Evolutionary conservation across 805 yeast species (phyloP), one percentile per base, ranked within the genome.

Genomic region (Metahyphopichia silvanorum): DNA sequence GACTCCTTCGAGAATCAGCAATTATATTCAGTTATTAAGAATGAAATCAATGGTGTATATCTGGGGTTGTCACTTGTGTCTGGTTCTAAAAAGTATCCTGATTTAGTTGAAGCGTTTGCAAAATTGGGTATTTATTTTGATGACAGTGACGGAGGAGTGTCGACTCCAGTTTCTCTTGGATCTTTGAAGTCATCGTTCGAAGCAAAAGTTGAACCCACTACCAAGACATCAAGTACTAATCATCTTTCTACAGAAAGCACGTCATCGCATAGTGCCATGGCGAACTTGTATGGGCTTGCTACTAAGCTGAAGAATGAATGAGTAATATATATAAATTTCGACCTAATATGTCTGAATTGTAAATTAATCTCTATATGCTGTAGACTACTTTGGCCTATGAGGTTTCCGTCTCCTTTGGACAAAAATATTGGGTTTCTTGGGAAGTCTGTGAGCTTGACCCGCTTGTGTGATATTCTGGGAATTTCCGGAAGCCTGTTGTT

Each of bases 41-140:
- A 57, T 21, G 65, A 59, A 31, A 38, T 44, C 6, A 34, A 37
- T 14, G 59, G 59, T 1, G 32, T 59, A 5, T 26, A 38, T 10
- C 9, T 31, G 2, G 56, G 44, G 4, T 29, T 40, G 12, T 25
- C 29, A 6, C 28, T 40, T 29, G 35, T 44, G 5, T 37, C 45
- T 8, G 34, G 31, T 14, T 27, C 24, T n/a, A 22, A 26, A 8
- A 18, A 16, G 13, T 18, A 30, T 25, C 20, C 17, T 10, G 9
- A 18, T 7, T 9, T 28, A 6, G 31, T 33, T 18, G 32, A 26
- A 6, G 34, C 26, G 3, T 36, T 43, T 19, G 26, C 31, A 28
- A 12, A 18, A 2, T 14, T 31, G 16, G 38, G 29, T 12, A 14
- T 32, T 7, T 19, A 19, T 19, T 7, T 7, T 19, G 21, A 19